Evolutionary conservation across 2,329 filamentous ascomycete species (phyloP).

Genomic region (Drechslerella coelobrocha): DNA sequence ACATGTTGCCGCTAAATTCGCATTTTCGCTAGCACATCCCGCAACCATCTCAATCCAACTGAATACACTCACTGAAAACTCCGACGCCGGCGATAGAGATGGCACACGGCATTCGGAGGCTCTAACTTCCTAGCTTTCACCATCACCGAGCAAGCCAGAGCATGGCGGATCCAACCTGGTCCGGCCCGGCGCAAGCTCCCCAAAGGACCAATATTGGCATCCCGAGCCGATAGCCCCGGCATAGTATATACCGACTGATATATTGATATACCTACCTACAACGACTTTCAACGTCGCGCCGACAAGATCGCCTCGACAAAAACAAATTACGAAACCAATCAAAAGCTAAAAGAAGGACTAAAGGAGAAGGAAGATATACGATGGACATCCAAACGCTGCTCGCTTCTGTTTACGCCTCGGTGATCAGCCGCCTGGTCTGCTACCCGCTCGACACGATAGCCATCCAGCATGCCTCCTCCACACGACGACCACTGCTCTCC

Average conservation of each 20-base stretch:
- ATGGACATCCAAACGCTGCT: constrained; percentile 48
- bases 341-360: too few species aligned
- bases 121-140: background rate
- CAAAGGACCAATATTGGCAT: background rate
- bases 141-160: background rate
- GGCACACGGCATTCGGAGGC: background rate
- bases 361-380: too few species aligned
- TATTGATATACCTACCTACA: too few species aligned
- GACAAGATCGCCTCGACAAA: too few species aligned
- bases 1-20: too few species aligned
- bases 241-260: too few species aligned
- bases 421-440: constrained; percentile 41
- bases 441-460: constrained; percentile 50
- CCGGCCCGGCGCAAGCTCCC: background rate
- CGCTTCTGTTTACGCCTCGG: constrained; percentile 38
- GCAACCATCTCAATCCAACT: background rate
- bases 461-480: constrained; percentile 49
- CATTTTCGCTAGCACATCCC: too few species aligned
- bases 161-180: background rate
- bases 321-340: too few species aligned
- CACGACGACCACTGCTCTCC: constrained; percentile 41
- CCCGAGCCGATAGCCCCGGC: background rate
- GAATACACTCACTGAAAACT: background rate
- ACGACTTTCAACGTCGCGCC: too few species aligned
- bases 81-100: background rate